Base-by-base conservation (phyloP, 1,284 basidiomycete species). In the Apiotrichum brassicae region DNA sequence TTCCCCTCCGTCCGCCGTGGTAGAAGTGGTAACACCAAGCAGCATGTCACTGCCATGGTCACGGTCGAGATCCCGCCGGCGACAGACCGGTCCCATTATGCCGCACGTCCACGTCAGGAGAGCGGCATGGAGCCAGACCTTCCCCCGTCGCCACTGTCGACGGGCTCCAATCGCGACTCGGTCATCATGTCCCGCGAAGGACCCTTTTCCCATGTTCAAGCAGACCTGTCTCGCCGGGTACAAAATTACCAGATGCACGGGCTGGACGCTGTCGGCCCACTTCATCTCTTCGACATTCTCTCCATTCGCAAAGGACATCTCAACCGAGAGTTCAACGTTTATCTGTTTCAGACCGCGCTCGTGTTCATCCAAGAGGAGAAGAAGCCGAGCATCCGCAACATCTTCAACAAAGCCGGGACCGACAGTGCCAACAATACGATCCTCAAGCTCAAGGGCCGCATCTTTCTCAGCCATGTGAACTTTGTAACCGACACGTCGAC, bases 201-300 rank as follows among this genome's bases (percentile, higher is more conserved):
- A 3, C 26, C 73, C 8, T 22, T 42, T 6, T 91, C 93, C 19
- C 79, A 82, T 32, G 86, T 95, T 59, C 85, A 89, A 2, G 83
- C 87, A 46, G 93, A 97, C 69, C 79, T 97, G 30, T 80, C 85
- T 55, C 82, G 81, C 61, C 82, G 94, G 32, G 88, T 97, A 55
- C 82, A 85, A 51, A 91, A 97, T 74, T 97, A 91, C 87, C 93
- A 94, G 70, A 86, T 87, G 0, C 88, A 93, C 62, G 86, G 88
- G 2, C 82, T 87, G 13, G 86, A 87, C 43, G 67, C 71, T 20
- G 82, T 97, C 32, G 94, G 94, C 1, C 79, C 83, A 0, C 77
- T 97, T 36, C 84, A 86, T 58, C 87, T 97, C 78, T 95, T 91
- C 71, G 92, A 97, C 71, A 78, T 90, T 40, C 76, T 97, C 25